Base-by-base conservation (phyloP, 371 early-diverging fungal species). In the Mucor sp. region DNA sequence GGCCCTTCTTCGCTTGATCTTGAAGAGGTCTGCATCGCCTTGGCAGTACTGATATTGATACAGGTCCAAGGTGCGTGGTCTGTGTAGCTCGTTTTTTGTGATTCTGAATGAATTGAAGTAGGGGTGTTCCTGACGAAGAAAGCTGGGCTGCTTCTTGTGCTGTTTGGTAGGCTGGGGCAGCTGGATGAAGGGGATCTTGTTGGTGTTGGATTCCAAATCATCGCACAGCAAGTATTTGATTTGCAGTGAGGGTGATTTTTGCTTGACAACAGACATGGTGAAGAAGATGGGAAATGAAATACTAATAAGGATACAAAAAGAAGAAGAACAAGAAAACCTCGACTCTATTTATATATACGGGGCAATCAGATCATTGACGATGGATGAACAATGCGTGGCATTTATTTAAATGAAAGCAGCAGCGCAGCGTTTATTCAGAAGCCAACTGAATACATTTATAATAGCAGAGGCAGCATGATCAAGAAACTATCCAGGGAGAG, bases 1-100 rank as follows among this genome's bases (percentile, higher is more conserved):
- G 58, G 75, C 66, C 9, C 75, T 50, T 35, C 74, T 77, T 41
- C 78, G 70, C 53, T 77, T 77, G 30, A 66, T 71, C 25, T 77
- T 68, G 19, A 71, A 47, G 27, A 67, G 60, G 48, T 77, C 77
- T 39, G 74, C 74, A 25, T 62, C 37, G 32, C n/a, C 19, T 47
- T 30, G 44, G 14, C 44, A 19, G n/a, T 30, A 44, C 8, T 47
- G 25, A 28, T 47, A 61, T 6, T 27, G 53, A 27, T 53, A 53
- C 27, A 53, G 14, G 12, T 53, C 27, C 8, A 53, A 27, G 9
- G 25, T 27, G 15, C 11, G 7, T 8, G 14, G 53, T 27, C 12
- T 53, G 53, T 53, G 15, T 1, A 27, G 15, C 9, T 6, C 15
- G 14, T 53, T 7, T 27, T 53, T 53, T 5, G 14, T 12, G 25